Evolutionary conservation across 148 eudicot genomes (phyloP).

Genomic region (Vaccinium myrtillus): DNA sequence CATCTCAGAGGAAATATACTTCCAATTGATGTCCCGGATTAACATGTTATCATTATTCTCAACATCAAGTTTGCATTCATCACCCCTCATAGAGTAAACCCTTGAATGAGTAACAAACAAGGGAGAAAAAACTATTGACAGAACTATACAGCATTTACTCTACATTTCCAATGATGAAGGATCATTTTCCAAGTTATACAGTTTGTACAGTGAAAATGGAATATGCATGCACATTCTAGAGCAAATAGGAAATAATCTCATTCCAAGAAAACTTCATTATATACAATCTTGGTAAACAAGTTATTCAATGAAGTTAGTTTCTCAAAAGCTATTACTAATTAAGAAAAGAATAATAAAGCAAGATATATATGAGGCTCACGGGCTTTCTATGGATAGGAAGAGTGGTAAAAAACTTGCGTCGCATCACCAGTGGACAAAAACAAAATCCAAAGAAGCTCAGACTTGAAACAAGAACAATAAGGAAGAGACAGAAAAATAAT

Average conservation of each 20-base stretch:
- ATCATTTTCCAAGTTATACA: neutral
- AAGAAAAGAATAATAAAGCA: neutral
- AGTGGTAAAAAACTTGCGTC: neutral
- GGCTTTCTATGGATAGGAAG: neutral
- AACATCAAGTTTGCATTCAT: neutral
- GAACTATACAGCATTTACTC: neutral
- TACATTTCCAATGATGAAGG: neutral
- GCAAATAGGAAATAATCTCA: neutral
- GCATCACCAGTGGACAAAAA: neutral
- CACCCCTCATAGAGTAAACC: neutral
- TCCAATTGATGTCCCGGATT: neutral
- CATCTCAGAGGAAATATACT: neutral
- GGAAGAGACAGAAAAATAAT: neutral
- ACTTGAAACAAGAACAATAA: neutral
- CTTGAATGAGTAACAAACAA: neutral
- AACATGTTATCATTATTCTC: neutral
- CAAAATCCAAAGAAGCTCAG: neutral
- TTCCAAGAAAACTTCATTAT: neutral
- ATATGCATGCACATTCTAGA: neutral
- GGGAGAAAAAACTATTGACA: neutral
- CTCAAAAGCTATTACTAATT: neutral
- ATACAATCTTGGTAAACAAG: too few relatives aligned
- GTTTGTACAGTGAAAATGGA: neutral
- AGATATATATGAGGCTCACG: neutral
- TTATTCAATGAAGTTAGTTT: neutral